Evolutionary conservation across 1,284 basidiomycete genomes (phyloP).

Genomic region (Apiotrichum gamsii): DNA sequence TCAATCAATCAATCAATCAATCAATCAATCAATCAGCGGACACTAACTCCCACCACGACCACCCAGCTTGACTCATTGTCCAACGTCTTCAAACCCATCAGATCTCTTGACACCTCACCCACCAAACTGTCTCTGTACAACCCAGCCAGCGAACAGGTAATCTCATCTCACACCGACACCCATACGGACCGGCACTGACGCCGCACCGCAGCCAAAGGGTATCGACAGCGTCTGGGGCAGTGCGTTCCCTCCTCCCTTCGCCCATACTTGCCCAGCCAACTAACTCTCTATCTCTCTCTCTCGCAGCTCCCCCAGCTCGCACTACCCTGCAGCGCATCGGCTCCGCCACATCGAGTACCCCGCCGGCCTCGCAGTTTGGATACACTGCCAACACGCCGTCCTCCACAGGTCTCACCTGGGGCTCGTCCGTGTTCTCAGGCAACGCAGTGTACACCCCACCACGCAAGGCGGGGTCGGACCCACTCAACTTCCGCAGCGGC

Average conservation of each 20-base stretch:
- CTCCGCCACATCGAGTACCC: not conserved
- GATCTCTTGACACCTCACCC: not conserved
- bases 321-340: too few species aligned
- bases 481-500: not conserved
- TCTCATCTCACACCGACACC: too few species aligned
- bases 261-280: too few species aligned
- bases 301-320: not conserved
- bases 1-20: too few species aligned
- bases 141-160: too few species aligned
- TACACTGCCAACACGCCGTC: not conserved
- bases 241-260: too few species aligned
- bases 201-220: too few species aligned
- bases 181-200: too few species aligned
- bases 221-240: not conserved
- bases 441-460: not conserved
- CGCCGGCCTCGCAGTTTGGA: conserved; percentile 3
- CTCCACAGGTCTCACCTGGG: conserved; percentile 1
- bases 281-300: not conserved
- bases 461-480: not conserved
- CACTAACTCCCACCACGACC: too few species aligned
- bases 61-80: conserved; percentile 6
- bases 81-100: not conserved
- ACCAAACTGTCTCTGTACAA: not conserved
- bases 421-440: not conserved
- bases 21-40: too few species aligned